Evolutionary conservation across 768 basidiomycete species (phyloP).

Genomic region (Suillus plorans): DNA sequence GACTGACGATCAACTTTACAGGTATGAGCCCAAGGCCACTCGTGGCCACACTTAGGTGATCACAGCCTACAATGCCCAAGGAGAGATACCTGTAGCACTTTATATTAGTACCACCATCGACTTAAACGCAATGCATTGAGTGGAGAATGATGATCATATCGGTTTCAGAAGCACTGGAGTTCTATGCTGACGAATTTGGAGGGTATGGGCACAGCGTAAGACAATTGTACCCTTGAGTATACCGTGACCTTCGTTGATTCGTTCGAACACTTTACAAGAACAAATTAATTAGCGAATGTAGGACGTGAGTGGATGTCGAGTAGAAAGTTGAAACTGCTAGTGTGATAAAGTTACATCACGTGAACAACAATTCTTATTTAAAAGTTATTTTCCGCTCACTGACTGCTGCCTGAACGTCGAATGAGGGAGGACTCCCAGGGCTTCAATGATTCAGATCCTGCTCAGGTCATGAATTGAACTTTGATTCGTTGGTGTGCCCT

Average conservation of each 20-base stretch:
- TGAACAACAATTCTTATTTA: background rate
- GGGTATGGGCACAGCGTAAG: too few relatives aligned
- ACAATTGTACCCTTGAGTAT: too few relatives aligned
- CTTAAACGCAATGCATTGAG: background rate
- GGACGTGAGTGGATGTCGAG: too few relatives aligned
- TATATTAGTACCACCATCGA: background rate
- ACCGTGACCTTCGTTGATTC: too few relatives aligned
- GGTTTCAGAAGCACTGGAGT: background rate
- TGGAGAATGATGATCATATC: background rate
- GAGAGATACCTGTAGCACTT: background rate
- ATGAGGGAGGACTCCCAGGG: background rate
- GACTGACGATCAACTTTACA: conserved; percentile 9
- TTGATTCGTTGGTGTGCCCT: background rate
- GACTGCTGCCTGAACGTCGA: background rate
- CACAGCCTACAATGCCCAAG: background rate
- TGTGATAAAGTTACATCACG: too few relatives aligned
- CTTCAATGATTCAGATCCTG: background rate
- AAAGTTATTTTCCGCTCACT: too few relatives aligned
- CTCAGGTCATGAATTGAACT: background rate
- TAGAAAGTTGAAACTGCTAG: too few relatives aligned
- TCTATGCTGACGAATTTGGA: too few relatives aligned
- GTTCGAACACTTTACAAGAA: too few relatives aligned
- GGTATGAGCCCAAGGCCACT: conserved; percentile 21
- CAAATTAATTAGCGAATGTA: too few relatives aligned
- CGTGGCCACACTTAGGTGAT: conserved; percentile 9